These are phyloP conservation scores for Vigna mungo DNA, from an alignment of 306 rosid genomes.

Conservation along the genomic window DNA sequence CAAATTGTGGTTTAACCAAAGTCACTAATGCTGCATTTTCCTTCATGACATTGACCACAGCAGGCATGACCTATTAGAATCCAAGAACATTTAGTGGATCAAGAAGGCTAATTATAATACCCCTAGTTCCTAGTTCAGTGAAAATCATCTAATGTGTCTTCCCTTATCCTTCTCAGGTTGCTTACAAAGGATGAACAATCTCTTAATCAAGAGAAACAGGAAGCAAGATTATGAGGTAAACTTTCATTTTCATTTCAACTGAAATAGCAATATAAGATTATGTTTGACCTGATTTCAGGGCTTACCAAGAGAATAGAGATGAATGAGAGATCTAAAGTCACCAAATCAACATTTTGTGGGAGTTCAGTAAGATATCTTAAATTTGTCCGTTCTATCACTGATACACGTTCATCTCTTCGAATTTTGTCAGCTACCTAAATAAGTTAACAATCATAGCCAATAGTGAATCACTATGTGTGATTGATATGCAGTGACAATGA, in stretches of 20 bases:
- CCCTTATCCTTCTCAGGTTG: background rate
- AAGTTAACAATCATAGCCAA: conserved; percentile 36
- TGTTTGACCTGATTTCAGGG: conserved; percentile 32
- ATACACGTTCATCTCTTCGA: conserved; percentile 77
- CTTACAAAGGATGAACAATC: background rate
- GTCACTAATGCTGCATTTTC: conserved; percentile 81
- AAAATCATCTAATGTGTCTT: background rate
- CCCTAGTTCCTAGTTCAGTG: conserved; percentile 1
- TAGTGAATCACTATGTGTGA: conserved; percentile 8
- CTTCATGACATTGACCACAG: conserved; percentile 82
- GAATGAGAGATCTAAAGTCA: conserved; percentile 93
- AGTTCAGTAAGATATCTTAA: conserved; percentile 84
- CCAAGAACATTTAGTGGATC: conserved; percentile 26
- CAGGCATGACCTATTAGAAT: conserved; percentile 91
- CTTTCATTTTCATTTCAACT: conserved; percentile 5
- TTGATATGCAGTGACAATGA: conserved; percentile 7
- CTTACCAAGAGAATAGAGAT: conserved; percentile 93
- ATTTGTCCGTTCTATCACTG: conserved; percentile 87
- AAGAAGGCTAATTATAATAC: conserved; percentile 1
- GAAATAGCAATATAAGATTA: background rate
- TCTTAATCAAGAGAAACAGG: conserved; percentile 13
- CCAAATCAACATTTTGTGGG: conserved; percentile 90
- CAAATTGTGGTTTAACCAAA: conserved; percentile 94
- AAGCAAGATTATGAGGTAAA: background rate
- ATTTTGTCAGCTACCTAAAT: conserved; percentile 87